phyloP scores from a whole-genome alignment of 192 early-diverging fungal genomes.

The Obelidium mucronatum region DNA sequence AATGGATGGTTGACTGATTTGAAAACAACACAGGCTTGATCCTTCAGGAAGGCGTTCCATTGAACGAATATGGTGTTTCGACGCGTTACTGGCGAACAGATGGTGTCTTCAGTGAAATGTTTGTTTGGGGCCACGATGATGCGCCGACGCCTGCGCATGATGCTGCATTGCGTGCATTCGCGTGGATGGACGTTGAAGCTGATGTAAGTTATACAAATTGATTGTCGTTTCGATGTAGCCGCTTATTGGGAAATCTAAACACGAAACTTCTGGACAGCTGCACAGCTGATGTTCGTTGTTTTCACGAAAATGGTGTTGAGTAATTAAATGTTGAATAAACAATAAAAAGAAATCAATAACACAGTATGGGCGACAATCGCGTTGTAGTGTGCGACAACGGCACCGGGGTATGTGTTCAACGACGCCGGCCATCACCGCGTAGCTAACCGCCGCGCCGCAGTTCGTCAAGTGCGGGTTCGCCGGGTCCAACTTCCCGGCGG shows the following conservation, averaged over 20 bases:
- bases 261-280: too few species aligned
- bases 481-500: slow-evolving; percentile 93
- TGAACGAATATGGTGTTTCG: too few species aligned
- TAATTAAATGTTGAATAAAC: too few species aligned
- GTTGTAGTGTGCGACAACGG: slow-evolving; percentile 68
- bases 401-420: slow-evolving; percentile 54
- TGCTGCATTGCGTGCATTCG: slow-evolving; percentile 27
- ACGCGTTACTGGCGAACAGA: background rate
- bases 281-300: too few species aligned
- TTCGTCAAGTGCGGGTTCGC: slow-evolving; percentile 98
- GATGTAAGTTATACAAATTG: slow-evolving; percentile 20
- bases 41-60: too few species aligned
- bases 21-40: too few species aligned
- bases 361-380: too few species aligned
- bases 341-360: too few species aligned
- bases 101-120: slow-evolving; percentile 26
- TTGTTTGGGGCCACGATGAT: slow-evolving; percentile 41
- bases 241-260: too few species aligned
- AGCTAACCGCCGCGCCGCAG: slow-evolving; percentile 38
- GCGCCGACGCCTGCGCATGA: slow-evolving; percentile 16
- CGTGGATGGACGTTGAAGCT: slow-evolving; percentile 33
- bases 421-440: background rate
- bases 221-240: background rate
- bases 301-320: too few species aligned
- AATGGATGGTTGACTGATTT: too few species aligned